Evolutionary conservation across 768 basidiomycete species (phyloP), one percentile per base, ranked within the genome.

Genomic region (Leccinum fibrillosum): DNA sequence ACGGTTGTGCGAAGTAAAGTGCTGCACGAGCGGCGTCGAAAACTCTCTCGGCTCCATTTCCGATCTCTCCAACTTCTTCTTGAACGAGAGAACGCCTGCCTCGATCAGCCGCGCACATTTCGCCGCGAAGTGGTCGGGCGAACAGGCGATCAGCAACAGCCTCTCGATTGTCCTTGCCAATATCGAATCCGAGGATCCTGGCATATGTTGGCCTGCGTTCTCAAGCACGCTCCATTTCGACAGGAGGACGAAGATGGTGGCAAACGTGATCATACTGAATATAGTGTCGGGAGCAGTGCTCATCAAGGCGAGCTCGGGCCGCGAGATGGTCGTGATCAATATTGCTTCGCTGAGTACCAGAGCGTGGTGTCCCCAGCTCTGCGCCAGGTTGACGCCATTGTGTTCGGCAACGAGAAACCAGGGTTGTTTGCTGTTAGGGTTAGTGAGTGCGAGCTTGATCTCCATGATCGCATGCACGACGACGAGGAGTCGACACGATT

Each of bases 31-130:
- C 25, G 62, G 61, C 47, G 13, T 57, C 13, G 63, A 66, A 45
- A 63, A 62, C 34, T 66, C 67, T 35, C 58, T 61, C 35, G 56
- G 45, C 58, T 65, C 61, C 56, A 56, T 56, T 37, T 65, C 62
- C 35, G 64, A 44, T 52, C 66, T 64, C 55, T 73, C 63, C 58
- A 66, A 49, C 58, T 70, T 70, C 60, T 57, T 66, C 57, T 62
- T 67, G 45, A 74, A 75, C 37, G 72, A 64, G 19, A 67, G 54
- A 49, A 71, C 64, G 0, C 72, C 67, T 32, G 74, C 66, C 19
- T 72, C 69, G 13, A 79, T 76, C 4, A 79, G 54, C 52, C 77
- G 75, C n/a, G 78, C 75, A 47, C 77, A 78, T 49, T 72, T 78
- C 44, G 75, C 75, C 2, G 79, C 66, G 2, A 69, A 63, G 58